Evolutionary conservation across 768 basidiomycete genomes (phyloP), one percentile per base, ranked within the genome.

Genomic region (Strobilomyces echinocephalus): DNA sequence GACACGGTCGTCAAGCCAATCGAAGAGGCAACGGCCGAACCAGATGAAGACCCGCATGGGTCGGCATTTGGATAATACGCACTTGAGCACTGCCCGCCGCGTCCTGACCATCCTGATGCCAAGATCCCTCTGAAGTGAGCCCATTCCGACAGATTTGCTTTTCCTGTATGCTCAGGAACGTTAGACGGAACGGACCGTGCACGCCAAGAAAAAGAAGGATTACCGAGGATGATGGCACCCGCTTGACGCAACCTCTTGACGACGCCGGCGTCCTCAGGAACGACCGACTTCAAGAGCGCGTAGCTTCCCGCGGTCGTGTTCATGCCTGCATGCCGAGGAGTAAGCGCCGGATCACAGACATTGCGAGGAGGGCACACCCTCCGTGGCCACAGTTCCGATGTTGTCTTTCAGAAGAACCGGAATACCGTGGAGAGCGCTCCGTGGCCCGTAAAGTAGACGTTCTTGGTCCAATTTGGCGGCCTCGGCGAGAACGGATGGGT

Each of bases 81-180:
- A 52, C 72, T 76, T 4, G 72, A 77, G 42, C 68, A 65, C 64
- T 82, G 82, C 3, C 81, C 80, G 21, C 73, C 72, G 8, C 81
- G 72, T 15, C 79, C 80, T n/a, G 80, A 81, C 79, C 80, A 84
- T 11, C 81, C 82, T 1, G 73, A 75, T 1, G 79, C 68, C 18
- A 76, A 39, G 28, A 70, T 64, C 34, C 66, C 80, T 39, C 81
- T 65, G 52, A 74, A 79, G 58, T 78, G 72, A 3, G 34, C 34
- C 34, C 34, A 34, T 10, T 34, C 34, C 4, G 34, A 34, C 14
- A 34, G 65, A 55, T 81, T 81, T 11, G 80, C 75, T 60, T 83
- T 83, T 8, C 80, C 80, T 76, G 59, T 31, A 5, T 2, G 7
- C 18, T 7, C 26, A 16, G 6, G 11, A 1, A 34, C 34, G 9